Conservation (phyloP, 352 stramenopile genomes). For the Pythium utonaiense region DNA sequence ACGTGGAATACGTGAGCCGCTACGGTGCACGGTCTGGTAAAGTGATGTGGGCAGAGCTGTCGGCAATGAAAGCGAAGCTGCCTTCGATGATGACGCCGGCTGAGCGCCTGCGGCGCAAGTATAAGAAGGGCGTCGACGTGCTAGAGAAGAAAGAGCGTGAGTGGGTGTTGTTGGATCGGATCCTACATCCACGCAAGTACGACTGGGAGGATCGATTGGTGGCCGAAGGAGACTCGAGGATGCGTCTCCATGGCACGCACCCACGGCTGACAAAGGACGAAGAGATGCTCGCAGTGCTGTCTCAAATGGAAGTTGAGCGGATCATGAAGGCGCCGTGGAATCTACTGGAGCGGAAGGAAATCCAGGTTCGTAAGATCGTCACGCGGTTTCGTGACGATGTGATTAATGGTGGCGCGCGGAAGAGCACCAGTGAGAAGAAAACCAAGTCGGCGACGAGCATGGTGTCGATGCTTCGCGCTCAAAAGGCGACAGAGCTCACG, state of each 20-base stretch:
- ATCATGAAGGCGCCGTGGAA: slow-evolving; percentile 77
- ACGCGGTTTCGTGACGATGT: slow-evolving; percentile 62
- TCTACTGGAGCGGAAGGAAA: slow-evolving; percentile 67
- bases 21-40: slow-evolving; percentile 47
- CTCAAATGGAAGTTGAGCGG: slow-evolving; percentile 58
- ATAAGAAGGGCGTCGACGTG: slow-evolving; percentile 62
- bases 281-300: slow-evolving; percentile 53
- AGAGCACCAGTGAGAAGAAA: slow-evolving; percentile 9
- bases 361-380: slow-evolving; percentile 68
- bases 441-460: slow-evolving; percentile 25
- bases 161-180: slow-evolving; percentile 73
- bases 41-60: slow-evolving; percentile 67
- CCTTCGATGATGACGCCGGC: slow-evolving; percentile 77
- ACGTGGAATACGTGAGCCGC: slow-evolving; percentile 54
- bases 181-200: slow-evolving; percentile 59
- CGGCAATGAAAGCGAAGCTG: slow-evolving; percentile 68
- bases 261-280: slow-evolving; percentile 62
- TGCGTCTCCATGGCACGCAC: slow-evolving; percentile 45
- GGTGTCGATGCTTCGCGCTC: slow-evolving; percentile 44
- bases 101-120: slow-evolving; percentile 69
- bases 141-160: slow-evolving; percentile 74
- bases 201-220: slow-evolving; percentile 56
- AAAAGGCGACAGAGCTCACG: slow-evolving; percentile 49
- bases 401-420: not conserved
- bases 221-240: slow-evolving; percentile 18